Evolutionary conservation across 257 asterid species (phyloP).

Genomic region (Gynochthodes officinalis): DNA sequence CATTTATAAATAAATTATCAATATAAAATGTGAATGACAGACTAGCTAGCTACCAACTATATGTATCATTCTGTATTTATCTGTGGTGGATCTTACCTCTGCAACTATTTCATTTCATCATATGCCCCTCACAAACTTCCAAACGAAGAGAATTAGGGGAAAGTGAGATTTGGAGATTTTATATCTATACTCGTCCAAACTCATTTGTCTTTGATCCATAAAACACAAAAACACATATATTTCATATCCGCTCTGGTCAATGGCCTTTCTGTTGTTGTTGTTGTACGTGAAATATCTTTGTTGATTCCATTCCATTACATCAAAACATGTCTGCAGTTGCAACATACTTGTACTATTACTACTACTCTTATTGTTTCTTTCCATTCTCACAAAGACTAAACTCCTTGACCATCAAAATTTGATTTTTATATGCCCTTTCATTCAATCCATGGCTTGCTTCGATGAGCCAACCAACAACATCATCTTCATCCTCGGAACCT

Average conservation of each 20-base stretch:
- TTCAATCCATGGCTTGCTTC: conserved; percentile 35
- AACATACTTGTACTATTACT: neutral
- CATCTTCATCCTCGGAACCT: neutral
- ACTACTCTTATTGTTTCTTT: conserved; percentile 26
- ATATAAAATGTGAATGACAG: conserved; percentile 3
- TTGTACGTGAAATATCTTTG: conserved; percentile 20
- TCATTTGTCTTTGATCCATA: conserved; percentile 20
- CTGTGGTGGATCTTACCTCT: no score
- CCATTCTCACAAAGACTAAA: conserved; percentile 10
- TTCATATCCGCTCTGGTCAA: conserved; percentile 30
- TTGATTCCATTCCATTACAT: conserved; percentile 7
- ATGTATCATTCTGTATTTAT: no score
- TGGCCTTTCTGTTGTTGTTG: conserved; percentile 26
- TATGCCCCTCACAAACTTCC: conserved; percentile 50
- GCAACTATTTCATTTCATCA: neutral
- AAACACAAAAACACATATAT: neutral
- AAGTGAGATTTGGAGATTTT: conserved; percentile 61
- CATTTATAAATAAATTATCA: neutral
- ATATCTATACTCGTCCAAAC: conserved; percentile 28
- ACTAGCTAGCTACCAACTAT: no score
- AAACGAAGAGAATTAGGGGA: conserved; percentile 71
- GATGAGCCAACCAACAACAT: neutral
- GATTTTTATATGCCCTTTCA: neutral
- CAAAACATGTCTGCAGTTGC: conserved; percentile 20
- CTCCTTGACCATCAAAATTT: no score